phyloP scores from a whole-genome alignment of 192 early-diverging fungal genomes.

The Entophlyctis luteolus region DNA sequence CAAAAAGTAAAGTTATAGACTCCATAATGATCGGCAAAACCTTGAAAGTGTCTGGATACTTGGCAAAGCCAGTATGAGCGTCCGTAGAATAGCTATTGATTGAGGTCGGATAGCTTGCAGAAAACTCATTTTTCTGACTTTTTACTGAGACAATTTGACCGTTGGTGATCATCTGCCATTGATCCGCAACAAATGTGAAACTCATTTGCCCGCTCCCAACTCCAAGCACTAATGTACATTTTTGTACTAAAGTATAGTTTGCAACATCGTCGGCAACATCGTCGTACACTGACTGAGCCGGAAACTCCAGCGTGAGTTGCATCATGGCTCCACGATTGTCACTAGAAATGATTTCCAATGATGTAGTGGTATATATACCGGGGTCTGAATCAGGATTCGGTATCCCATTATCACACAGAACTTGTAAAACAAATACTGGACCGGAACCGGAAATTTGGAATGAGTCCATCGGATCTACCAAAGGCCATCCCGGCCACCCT shows the following conservation, averaged over 20 bases:
- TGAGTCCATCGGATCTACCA: neutral
- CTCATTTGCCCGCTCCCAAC: neutral
- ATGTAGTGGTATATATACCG: neutral
- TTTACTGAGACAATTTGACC: neutral
- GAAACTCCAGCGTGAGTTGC: neutral
- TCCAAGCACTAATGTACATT: neutral
- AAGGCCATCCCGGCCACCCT: slow-evolving; percentile 6
- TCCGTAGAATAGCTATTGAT: neutral
- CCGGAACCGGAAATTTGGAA: slow-evolving; percentile 2
- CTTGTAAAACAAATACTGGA: slow-evolving; percentile 8
- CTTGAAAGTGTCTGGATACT: neutral
- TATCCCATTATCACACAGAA: slow-evolving; percentile 5
- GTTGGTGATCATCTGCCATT: slow-evolving; percentile 14
- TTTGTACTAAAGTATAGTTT: neutral
- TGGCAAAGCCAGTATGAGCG: slow-evolving; percentile 1
- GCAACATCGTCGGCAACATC: neutral
- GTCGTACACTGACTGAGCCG: neutral
- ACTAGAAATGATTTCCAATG: neutral
- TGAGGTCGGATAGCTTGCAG: neutral
- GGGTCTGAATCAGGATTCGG: neutral
- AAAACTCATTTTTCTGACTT: neutral
- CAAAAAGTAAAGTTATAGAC: neutral
- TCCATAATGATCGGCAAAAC: slow-evolving; percentile 3
- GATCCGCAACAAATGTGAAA: slow-evolving; percentile 12
- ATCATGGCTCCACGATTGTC: slow-evolving; percentile 2